Evolutionary conservation across 768 basidiomycete species (phyloP), one percentile per base, ranked within the genome.

Genomic region (Leccinum uliginosum): DNA sequence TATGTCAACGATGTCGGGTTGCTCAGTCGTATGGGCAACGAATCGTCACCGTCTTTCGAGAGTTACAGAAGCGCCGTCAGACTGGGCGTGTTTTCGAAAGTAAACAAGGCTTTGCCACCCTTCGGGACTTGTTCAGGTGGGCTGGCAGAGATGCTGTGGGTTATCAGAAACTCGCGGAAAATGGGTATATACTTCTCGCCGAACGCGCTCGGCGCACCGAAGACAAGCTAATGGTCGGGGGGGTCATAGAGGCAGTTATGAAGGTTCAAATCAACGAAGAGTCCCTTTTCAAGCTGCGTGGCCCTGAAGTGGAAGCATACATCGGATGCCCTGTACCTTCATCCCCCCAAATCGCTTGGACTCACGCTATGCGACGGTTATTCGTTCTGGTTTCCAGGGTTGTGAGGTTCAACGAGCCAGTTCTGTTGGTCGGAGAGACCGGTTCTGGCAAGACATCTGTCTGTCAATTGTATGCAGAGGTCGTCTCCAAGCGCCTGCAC

Each of bases 71-170:
- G 59, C 87, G 93, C 27, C 82, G 97, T 6, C 95, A 98, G 71
- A 82, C 87, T 0, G 83, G 89, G 38, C 84, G 97, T 26, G 89
- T 99, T 35, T 99, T 99, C 67, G 97, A 99, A 73, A 96, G 93
- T 69, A 98, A 95, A 72, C 90, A 96, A 49, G 89, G 94, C 1
- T 99, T 98, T 67, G 97, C 92, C 0, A 99, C 97, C 1, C 81
- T 99, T 5, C 91, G 97, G 40, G 97, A 99, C 68, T 76, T 99
- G n/a, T 99, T 99, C 74, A 85, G 97, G 44, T 99, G 97, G 97
- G 97, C 94, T 7, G 88, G 87, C 6, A 78, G 97, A 56, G 91
- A 91, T 55, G 93, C 93, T 1, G 75, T 91, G 50, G 87, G 89
- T 9, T 92, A 93, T 69, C 91, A 97, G 66, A 87, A 97, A 65